Conservation (phyloP, 2,329 filamentous ascomycete genomes). For the Chalaropsis thielavioides region DNA sequence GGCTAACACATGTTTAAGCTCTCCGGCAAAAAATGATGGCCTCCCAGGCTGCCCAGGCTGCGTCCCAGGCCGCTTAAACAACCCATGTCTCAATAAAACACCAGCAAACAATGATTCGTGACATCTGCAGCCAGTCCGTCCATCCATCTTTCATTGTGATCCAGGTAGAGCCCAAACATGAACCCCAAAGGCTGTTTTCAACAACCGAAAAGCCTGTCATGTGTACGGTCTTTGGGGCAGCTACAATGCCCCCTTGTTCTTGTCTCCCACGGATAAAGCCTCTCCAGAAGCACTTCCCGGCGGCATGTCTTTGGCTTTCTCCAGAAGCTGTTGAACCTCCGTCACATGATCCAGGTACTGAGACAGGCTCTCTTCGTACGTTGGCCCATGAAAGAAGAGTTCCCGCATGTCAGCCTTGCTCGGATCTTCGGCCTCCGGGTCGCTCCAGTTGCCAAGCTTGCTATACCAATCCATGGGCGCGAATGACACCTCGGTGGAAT, state of each 20-base stretch:
- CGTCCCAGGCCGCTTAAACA: conserved; percentile 3
- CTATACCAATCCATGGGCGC: background rate
- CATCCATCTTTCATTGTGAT: background rate
- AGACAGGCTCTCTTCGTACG: background rate
- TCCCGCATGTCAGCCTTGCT: background rate
- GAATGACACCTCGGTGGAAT: background rate
- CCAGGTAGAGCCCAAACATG: background rate
- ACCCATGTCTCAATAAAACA: background rate
- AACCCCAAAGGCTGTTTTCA: background rate
- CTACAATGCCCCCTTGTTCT: too few species aligned
- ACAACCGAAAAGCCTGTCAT: background rate
- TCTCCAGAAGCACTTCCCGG: background rate
- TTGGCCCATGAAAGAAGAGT: background rate
- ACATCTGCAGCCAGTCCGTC: background rate
- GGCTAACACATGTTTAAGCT: conserved; percentile 22
- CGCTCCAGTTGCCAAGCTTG: background rate
- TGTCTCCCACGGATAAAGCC: too few species aligned
- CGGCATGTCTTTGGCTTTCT: background rate
- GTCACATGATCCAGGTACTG: background rate
- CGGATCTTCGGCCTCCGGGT: background rate
- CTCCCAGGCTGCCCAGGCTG: conserved; percentile 12
- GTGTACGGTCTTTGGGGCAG: background rate
- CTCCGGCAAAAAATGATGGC: conserved; percentile 28
- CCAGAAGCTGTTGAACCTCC: background rate
- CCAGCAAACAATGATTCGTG: background rate